A percentile compares a stretch with the other conserved stretches of the same genome.
Conservation (phyloP, 805 yeast species). For the Candida orba region DNA sequence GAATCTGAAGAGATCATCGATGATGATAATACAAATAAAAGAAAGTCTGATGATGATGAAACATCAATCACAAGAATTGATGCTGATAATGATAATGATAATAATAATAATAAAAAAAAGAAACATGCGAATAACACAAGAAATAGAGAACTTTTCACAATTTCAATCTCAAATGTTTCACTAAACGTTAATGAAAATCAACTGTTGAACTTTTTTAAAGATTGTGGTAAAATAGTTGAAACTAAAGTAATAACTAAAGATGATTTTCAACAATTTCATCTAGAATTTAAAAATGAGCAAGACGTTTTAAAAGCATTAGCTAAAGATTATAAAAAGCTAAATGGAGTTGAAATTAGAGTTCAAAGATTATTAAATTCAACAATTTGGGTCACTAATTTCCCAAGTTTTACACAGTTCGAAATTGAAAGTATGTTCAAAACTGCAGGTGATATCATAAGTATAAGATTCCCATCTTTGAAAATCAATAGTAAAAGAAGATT, state of each 20-base stretch:
- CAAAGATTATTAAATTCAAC: conserved; percentile 40
- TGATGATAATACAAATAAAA: not conserved
- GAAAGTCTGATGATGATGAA: conserved; percentile 4
- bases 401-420: conserved; percentile 35
- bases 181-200: conserved; percentile 30
- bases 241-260: conserved; percentile 21
- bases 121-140: conserved; percentile 23
- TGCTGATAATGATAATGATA: too few relatives aligned
- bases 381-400: conserved; percentile 69
- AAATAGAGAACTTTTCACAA: conserved; percentile 53
- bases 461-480: conserved; percentile 59
- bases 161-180: conserved; percentile 47
- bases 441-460: conserved; percentile 36
- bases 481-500: conserved; percentile 54
- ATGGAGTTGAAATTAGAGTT: conserved; percentile 38
- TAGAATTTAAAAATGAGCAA: conserved; percentile 47
- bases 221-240: conserved; percentile 51
- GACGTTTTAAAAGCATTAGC: conserved; percentile 55
- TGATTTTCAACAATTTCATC: conserved; percentile 34
- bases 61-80: not conserved
- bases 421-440: conserved; percentile 34
- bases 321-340: conserved; percentile 43
- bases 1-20: not conserved
- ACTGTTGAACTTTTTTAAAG: conserved; percentile 40
- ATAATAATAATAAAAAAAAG: conserved; percentile 6